A percentile compares a stretch with the other conserved stretches of the same genome.
phyloP scores from a whole-genome alignment of 176 grass and related monocot species.

The Zoysia pacifica region DNA sequence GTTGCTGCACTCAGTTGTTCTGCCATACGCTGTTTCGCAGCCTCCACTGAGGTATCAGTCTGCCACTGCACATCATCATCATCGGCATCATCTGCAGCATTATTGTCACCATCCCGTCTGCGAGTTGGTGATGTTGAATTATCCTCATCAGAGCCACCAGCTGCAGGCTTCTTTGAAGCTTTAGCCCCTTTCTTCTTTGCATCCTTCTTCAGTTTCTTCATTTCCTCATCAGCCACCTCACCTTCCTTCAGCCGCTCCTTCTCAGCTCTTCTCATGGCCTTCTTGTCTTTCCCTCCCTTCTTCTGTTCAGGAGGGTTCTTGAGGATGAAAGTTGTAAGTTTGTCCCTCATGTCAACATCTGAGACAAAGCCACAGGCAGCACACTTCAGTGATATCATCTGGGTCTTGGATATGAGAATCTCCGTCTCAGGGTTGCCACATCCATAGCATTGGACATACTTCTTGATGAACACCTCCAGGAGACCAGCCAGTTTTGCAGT shows the following conservation, averaged over 20 bases:
- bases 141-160: constrained; percentile 67
- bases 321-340: constrained; percentile 67
- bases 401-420: constrained; percentile 64
- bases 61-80: constrained; percentile 78
- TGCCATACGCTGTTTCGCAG: constrained; percentile 70
- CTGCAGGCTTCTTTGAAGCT: constrained; percentile 32
- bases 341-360: constrained; percentile 85
- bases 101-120: constrained; percentile 46
- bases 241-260: constrained; percentile 83
- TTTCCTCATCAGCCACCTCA: constrained; percentile 83
- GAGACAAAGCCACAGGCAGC: constrained; percentile 85
- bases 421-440: constrained; percentile 92
- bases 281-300: constrained; percentile 80
- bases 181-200: constrained; percentile 61
- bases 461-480: constrained; percentile 88
- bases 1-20: constrained; percentile 83
- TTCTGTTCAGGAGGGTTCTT: constrained; percentile 79
- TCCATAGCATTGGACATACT: constrained; percentile 83
- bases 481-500: constrained; percentile 78
- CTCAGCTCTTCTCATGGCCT: constrained; percentile 84
- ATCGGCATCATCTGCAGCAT: constrained; percentile 31
- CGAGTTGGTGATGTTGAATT: constrained; percentile 54
- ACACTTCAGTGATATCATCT: constrained; percentile 78
- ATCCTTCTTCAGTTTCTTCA: constrained; percentile 82
- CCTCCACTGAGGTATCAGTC: constrained; percentile 77